Evolutionary conservation across 2,329 filamentous ascomycete genomes (phyloP).

Genomic region (Arachnomyces sp.): DNA sequence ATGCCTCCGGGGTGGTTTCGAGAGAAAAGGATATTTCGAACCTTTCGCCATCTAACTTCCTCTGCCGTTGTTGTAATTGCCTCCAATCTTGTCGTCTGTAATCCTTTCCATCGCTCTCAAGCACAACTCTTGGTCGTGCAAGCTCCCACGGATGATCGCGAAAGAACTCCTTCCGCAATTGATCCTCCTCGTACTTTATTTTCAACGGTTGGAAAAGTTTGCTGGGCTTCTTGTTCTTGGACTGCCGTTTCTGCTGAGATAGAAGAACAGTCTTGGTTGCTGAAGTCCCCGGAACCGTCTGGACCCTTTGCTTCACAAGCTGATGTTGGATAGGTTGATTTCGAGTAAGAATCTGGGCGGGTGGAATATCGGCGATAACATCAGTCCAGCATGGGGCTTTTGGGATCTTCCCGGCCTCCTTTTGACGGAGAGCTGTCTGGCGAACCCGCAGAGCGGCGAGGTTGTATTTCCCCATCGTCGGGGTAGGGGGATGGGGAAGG

Average conservation of each 20-base stretch:
- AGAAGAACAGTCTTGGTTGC: slow-evolving; percentile 8
- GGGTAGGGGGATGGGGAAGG: slow-evolving; percentile 3
- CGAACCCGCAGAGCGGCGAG: slow-evolving; percentile 39
- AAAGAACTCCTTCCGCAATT: slow-evolving; percentile 73
- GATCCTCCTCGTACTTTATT: slow-evolving; percentile 76
- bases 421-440: slow-evolving; percentile 33
- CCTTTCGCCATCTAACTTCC: slow-evolving; percentile 77
- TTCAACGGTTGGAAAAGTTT: slow-evolving; percentile 71
- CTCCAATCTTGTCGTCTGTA: slow-evolving; percentile 71
- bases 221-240: slow-evolving; percentile 56
- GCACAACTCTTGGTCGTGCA: slow-evolving; percentile 72
- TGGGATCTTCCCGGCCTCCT: slow-evolving; percentile 27
- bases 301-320: slow-evolving; percentile 32
- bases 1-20: background rate
- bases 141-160: slow-evolving; percentile 96
- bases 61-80: slow-evolving; percentile 62
- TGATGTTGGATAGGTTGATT: slow-evolving; percentile 43
- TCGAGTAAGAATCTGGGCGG: slow-evolving; percentile 51
- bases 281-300: slow-evolving; percentile 19
- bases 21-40: slow-evolving; percentile 25
- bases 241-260: slow-evolving; percentile 13
- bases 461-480: slow-evolving; percentile 39
- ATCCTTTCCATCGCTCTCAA: slow-evolving; percentile 82
- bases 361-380: slow-evolving; percentile 49
- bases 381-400: slow-evolving; percentile 46